Evolutionary conservation across 805 yeast species (phyloP).

Genomic region (Candida ficus): DNA sequence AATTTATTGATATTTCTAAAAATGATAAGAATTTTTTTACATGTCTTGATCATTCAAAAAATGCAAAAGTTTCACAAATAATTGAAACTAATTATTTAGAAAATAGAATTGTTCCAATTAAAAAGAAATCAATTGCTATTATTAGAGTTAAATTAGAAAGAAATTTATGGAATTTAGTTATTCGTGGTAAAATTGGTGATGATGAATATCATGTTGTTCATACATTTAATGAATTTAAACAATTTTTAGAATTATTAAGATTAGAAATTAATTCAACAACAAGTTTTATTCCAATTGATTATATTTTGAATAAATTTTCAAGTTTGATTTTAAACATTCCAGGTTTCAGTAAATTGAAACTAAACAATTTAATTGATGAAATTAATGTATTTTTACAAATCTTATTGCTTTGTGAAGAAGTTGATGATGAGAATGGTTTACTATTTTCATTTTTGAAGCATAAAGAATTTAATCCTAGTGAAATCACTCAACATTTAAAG

Average conservation of each 20-base stretch:
- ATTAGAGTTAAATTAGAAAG: constrained; percentile 31
- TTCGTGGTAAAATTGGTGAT: constrained; percentile 20
- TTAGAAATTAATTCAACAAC: constrained; percentile 30
- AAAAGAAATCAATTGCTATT: constrained; percentile 27
- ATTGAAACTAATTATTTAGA: constrained; percentile 27
- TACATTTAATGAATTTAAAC: constrained; percentile 27
- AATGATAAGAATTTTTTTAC: constrained; percentile 26
- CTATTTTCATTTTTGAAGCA: constrained; percentile 38
- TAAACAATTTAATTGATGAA: constrained; percentile 42
- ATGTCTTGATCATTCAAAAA: constrained; percentile 43
- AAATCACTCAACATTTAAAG: constrained; percentile 30
- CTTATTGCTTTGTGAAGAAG: constrained; percentile 34
- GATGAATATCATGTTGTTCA: constrained; percentile 21
- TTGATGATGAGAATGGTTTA: constrained; percentile 29
- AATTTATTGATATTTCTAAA: constrained; percentile 39
- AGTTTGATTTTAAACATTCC: constrained; percentile 19
- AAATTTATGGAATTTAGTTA: constrained; percentile 24
- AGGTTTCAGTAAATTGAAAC: constrained; percentile 37
- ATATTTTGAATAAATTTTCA: constrained; percentile 17
- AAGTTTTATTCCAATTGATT: constrained; percentile 27
- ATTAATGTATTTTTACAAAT: constrained; percentile 45
- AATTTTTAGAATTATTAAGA: constrained; percentile 30
- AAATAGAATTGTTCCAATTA: constrained; percentile 16
- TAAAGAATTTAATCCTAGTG: constrained; percentile 28
- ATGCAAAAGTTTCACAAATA: constrained; percentile 28